Base-by-base conservation (phyloP, 352 stramenopile genomes). In the Pythium aristosporum region DNA sequence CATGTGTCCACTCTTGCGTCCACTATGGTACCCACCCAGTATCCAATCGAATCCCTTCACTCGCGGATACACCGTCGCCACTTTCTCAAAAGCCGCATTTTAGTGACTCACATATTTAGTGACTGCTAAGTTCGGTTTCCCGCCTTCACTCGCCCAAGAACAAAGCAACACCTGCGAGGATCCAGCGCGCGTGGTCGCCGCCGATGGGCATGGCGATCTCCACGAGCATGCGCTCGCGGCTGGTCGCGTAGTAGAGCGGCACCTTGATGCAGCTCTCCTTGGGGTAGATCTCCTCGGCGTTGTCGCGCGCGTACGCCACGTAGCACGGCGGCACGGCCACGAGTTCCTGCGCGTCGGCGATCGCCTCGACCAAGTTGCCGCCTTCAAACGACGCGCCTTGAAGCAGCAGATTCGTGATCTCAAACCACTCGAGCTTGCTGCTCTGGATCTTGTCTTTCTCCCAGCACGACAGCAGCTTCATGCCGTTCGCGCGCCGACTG, bases 401-500 rank as follows among this genome's bases (percentile, higher is more conserved):
- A 10, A 98, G 56, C 18, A 97, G 51, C 46, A 98, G 21, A 9
- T 82, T 72, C 43, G 83, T 83, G 52, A 97, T 75, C 61, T 91
- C 83, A 61, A 89, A 94, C 85, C 84, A 94, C 65, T 94, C 83
- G 16, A 90, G 67, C 53, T 74, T 71, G 3, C 34, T 21, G 34
- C 50, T 49, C 13, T 73, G 63, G 21, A 79, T 63, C 46, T 80
- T 80, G 57, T 94, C 83, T 43, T 90, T 87, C 34, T 92, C 85
- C 89, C 89, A 98, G 58, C 79, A 96, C 30, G 89, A 96, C 10
- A 96, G 60, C 61, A 98, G 66, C 67, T 94, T 91, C 79, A 98
- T 91, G 39, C 70, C 81, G 62, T 23, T 76, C 71, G 4, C 92
- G 86, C 20, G 93, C 89, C 30, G 88, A 96, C 62, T 98, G 91